Percentiles rank a stretch among this genome's conserved stretches.
Conservation (phyloP, 2,329 filamentous ascomycete genomes). For the Alternaria tenuissima region DNA sequence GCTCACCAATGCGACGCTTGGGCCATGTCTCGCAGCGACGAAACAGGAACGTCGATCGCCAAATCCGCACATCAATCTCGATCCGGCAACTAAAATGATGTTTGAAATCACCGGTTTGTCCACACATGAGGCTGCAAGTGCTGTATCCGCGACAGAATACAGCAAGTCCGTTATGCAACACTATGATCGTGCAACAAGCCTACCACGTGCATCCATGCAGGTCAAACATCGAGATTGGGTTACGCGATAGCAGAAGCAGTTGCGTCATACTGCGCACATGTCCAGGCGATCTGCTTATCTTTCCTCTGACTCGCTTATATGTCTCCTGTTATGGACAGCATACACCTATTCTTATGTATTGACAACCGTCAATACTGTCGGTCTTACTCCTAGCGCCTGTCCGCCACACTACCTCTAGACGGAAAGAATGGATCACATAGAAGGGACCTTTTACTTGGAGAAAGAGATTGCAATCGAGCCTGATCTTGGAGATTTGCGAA, state of each 20-base stretch:
- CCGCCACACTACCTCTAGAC: neutral
- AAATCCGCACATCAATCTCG: slow-evolving; percentile 1
- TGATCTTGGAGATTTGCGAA: slow-evolving; percentile 32
- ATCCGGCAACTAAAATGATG: neutral
- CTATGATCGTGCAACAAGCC: slow-evolving; percentile 3
- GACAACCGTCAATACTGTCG: neutral
- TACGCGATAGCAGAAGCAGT: neutral
- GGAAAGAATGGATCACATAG: slow-evolving; percentile 8
- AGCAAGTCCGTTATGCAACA: slow-evolving; percentile 1
- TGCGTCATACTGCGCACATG: slow-evolving; percentile 8
- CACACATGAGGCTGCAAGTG: neutral
- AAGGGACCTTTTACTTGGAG: slow-evolving; percentile 14
- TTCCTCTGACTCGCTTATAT: neutral
- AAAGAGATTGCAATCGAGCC: slow-evolving; percentile 25
- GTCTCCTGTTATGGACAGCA: neutral
- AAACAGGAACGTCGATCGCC: slow-evolving; percentile 6
- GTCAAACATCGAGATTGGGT: neutral
- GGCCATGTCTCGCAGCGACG: neutral
- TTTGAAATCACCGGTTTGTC: neutral
- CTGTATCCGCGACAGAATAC: neutral
- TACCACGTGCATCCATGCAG: slow-evolving; percentile 15
- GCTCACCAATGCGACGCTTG: slow-evolving; percentile 8
- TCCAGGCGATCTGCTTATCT: neutral
- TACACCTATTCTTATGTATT: neutral
- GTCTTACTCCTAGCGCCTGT: neutral